These are phyloP conservation scores for Cutaneotrichosporon mucoides DNA, from an alignment of 1,284 basidiomycete species.

Conservation along the genomic window DNA sequence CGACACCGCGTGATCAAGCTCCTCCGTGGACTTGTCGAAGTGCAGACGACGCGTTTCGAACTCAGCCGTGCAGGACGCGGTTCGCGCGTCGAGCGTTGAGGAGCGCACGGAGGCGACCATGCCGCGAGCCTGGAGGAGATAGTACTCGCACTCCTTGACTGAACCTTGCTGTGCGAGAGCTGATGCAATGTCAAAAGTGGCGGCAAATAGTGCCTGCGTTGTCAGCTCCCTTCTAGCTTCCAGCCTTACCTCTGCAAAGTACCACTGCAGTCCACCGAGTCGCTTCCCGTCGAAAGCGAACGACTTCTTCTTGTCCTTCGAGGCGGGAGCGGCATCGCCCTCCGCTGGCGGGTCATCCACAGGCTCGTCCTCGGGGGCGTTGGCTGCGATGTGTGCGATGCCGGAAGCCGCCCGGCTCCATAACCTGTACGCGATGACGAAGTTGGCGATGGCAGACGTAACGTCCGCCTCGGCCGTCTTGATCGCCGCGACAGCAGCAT, in stretches of 20 bases:
- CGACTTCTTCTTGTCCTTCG: background rate
- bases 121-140: slow-evolving; percentile 65
- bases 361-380: slow-evolving; percentile 1
- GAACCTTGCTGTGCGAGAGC: slow-evolving; percentile 69
- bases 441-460: slow-evolving; percentile 57
- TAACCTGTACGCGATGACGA: slow-evolving; percentile 69
- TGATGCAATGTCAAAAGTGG: slow-evolving; percentile 61
- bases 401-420: slow-evolving; percentile 74
- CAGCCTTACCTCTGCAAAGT: slow-evolving; percentile 56
- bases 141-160: slow-evolving; percentile 74
- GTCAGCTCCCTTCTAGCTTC: background rate
- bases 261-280: slow-evolving; percentile 67
- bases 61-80: slow-evolving; percentile 63
- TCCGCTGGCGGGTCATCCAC: background rate
- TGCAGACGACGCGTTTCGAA: slow-evolving; percentile 62
- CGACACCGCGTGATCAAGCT: slow-evolving; percentile 55
- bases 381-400: slow-evolving; percentile 57
- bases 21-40: slow-evolving; percentile 56
- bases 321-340: background rate
- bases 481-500: slow-evolving; percentile 63
- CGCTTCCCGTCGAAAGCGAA: slow-evolving; percentile 31
- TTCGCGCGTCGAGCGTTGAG: slow-evolving; percentile 61
- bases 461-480: slow-evolving; percentile 67
- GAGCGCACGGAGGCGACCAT: slow-evolving; percentile 65
- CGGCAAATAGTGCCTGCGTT: slow-evolving; percentile 54